Evolutionary conservation across 2,329 filamentous ascomycete species (phyloP).

Genomic region (Colletotrichum plurivorum): DNA sequence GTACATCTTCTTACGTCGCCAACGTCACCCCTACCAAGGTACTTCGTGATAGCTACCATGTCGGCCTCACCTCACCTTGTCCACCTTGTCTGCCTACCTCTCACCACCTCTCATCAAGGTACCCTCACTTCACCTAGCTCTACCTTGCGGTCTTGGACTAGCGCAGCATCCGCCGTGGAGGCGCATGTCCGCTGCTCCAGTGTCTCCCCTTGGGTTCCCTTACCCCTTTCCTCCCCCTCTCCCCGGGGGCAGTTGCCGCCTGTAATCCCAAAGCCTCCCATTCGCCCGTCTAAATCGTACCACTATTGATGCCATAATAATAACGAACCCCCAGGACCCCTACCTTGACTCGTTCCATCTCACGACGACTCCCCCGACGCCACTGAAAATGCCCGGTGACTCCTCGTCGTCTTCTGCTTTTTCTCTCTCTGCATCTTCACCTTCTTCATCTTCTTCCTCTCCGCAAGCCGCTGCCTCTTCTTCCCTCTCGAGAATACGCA

Average conservation of each 20-base stretch:
- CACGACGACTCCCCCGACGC: conserved; percentile 33
- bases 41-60: conserved; percentile 8
- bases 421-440: conserved; percentile 45
- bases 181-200: conserved; percentile 29
- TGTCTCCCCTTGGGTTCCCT: background rate
- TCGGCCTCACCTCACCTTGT: background rate
- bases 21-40: conserved; percentile 12
- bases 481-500: conserved; percentile 67
- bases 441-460: conserved; percentile 62
- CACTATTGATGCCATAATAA: conserved; percentile 40
- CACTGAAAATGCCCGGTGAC: conserved; percentile 40
- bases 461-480: conserved; percentile 55
- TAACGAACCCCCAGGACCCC: conserved; percentile 36
- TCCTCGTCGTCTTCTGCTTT: conserved; percentile 54
- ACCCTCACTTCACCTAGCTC: conserved; percentile 13
- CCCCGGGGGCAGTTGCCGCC: conserved; percentile 24
- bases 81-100: conserved; percentile 1
- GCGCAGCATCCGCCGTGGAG: conserved; percentile 14
- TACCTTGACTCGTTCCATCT: conserved; percentile 35
- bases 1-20: conserved; percentile 16
- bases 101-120: background rate
- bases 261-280: conserved; percentile 40
- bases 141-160: background rate
- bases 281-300: conserved; percentile 40
- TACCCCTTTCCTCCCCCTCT: background rate